Evolutionary conservation across 768 basidiomycete genomes (phyloP).

Genomic region (Termitomyces sp.): DNA sequence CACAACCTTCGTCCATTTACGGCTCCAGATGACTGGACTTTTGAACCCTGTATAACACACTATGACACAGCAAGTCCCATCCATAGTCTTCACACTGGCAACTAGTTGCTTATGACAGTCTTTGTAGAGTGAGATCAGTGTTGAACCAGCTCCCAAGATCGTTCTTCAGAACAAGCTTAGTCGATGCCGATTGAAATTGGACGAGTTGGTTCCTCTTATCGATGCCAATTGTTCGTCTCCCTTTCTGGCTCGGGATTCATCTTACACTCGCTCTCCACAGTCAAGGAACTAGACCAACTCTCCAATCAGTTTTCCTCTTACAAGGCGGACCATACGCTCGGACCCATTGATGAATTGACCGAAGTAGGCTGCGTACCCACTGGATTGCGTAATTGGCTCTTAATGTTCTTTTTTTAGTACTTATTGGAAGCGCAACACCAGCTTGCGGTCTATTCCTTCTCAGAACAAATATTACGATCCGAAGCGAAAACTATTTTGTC

Average conservation of each 20-base stretch:
- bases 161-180: conserved; percentile 78
- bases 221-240: conserved; percentile 53
- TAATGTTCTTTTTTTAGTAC: conserved; percentile 39
- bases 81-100: background rate
- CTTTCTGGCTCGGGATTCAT: conserved; percentile 5
- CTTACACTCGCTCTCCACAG: conserved; percentile 29
- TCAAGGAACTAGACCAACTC: conserved; percentile 51
- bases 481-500: conserved; percentile 59
- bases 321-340: conserved; percentile 44
- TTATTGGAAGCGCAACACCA: conserved; percentile 65
- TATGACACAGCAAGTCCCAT: conserved; percentile 65
- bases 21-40: conserved; percentile 63
- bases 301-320: conserved; percentile 44
- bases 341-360: conserved; percentile 53
- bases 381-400: conserved; percentile 1
- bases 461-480: conserved; percentile 54
- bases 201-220: conserved; percentile 56
- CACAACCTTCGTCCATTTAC: conserved; percentile 67
- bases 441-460: conserved; percentile 47
- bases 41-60: conserved; percentile 70
- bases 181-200: conserved; percentile 56
- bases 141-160: conserved; percentile 70
- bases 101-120: background rate
- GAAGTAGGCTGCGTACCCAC: conserved; percentile 38
- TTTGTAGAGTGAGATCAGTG: conserved; percentile 53